Evolutionary conservation across 768 basidiomycete species (phyloP).

Genomic region (Rickenella mellea): DNA sequence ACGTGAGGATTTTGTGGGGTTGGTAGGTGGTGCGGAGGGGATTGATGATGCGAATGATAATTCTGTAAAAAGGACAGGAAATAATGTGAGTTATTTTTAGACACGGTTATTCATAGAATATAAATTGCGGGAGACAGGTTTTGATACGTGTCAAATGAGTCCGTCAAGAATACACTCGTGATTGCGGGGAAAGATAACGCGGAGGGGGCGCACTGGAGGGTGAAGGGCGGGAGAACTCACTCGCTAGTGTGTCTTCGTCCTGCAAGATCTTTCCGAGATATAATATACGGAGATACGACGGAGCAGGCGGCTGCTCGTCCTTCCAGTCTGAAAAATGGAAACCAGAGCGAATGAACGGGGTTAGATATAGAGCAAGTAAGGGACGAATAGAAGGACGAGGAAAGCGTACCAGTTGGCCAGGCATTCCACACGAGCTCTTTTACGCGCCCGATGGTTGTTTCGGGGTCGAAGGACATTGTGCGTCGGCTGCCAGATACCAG

Average conservation of each 20-base stretch:
- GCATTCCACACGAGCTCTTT: constrained; percentile 81
- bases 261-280: constrained; percentile 76
- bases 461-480: constrained; percentile 68
- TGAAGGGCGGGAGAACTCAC: constrained; percentile 39
- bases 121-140: no score
- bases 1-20: constrained; percentile 15
- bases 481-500: constrained; percentile 59
- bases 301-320: constrained; percentile 60
- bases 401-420: constrained; percentile 59
- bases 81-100: not conserved
- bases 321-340: constrained; percentile 54
- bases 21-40: constrained; percentile 16
- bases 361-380: constrained; percentile 4
- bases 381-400: not conserved
- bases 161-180: no score
- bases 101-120: no score
- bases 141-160: no score
- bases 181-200: not conserved
- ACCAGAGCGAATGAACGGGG: constrained; percentile 3
- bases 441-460: constrained; percentile 64
- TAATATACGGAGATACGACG: constrained; percentile 65
- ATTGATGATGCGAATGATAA: constrained; percentile 29
- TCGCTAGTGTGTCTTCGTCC: constrained; percentile 67
- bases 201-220: constrained; percentile 2
- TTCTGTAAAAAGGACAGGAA: constrained; percentile 16